Base-by-base conservation (phyloP, 2,329 filamentous ascomycete species). In the Plenodomus biglobosus region DNA sequence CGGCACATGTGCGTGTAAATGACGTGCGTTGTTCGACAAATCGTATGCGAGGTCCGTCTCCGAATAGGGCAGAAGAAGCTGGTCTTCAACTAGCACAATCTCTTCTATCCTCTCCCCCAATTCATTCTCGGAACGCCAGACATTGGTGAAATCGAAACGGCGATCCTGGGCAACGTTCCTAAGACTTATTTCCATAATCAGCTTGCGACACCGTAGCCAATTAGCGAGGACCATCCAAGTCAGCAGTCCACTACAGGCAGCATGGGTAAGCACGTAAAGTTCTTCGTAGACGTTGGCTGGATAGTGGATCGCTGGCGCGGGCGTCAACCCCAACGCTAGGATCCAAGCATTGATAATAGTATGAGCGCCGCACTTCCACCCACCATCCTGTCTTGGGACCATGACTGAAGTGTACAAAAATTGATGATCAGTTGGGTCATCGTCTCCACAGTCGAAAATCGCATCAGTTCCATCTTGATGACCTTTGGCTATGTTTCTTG, bases 301-400 rank as follows among this genome's bases (percentile, higher is more conserved):
- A 20, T 32, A 56, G 2, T 17, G 11, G 0, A 8, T 32, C 1
- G 36, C 11, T 3, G n/a, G 16, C 3, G 39, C 21, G 2, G 51
- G 53, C 2, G 42, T 46, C 5, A 66, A 46, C 2, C 62, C 64
- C 35, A 68, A 36, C 2, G 62, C 62, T 2, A 66, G 49, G 2
- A 64, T 58, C 64, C 61, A 68, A 1, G 59, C 61, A 32, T 64
- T 66, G 15, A 64, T 21, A 2, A 66, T 38, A 1, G 50, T 53
- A 21, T 64, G 57, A 17, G 41, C 38, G 6, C 55, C 56, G 36
- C 59, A 60, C 17, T 38, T 27, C 32, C 24, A 52, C 1, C 46
- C 44, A 1, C 37, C 36, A 0, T 0, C 1, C 21, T 2, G 6
- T 36, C 43, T 37, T 2, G 17, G 21, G 13, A 35, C 11, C 8